Conservation (phyloP, 805 yeast genomes). For the Maudiozyma barnettii region DNA sequence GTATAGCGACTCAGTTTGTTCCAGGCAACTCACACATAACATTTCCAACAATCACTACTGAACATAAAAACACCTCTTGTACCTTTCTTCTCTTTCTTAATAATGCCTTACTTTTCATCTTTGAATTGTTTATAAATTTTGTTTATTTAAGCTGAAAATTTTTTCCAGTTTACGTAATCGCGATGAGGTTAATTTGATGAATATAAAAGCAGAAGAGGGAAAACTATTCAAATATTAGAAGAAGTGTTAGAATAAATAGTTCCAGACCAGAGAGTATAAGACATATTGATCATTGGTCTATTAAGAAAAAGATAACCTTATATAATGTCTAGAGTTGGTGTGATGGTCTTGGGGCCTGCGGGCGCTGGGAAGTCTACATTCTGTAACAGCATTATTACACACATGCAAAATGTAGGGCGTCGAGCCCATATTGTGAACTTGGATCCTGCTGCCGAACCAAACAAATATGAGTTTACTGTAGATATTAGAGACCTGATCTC, state of each 20-base stretch:
- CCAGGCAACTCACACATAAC: slow-evolving; percentile 88
- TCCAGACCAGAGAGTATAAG: too few relatives aligned
- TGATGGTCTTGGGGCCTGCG: slow-evolving; percentile 91
- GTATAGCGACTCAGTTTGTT: slow-evolving; percentile 54
- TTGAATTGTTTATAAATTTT: too few relatives aligned
- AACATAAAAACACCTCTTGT: background rate
- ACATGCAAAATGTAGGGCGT: slow-evolving; percentile 85
- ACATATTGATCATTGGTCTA: too few relatives aligned
- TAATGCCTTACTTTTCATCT: too few relatives aligned
- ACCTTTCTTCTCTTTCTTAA: too few relatives aligned
- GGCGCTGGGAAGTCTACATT: slow-evolving; percentile 95
- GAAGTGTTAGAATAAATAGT: too few relatives aligned
- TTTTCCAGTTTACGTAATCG: too few relatives aligned
- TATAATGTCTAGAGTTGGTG: slow-evolving; percentile 88
- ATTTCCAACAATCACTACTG: slow-evolving; percentile 30
- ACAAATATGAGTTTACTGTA: slow-evolving; percentile 81
- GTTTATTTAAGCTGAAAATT: too few relatives aligned
- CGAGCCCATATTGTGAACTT: slow-evolving; percentile 89
- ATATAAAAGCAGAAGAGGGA: background rate
- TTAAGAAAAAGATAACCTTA: too few relatives aligned
- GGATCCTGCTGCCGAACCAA: slow-evolving; percentile 96
- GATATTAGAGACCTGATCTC: slow-evolving; percentile 89
- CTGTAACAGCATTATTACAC: slow-evolving; percentile 76
- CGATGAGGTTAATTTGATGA: too few relatives aligned
- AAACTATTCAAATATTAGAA: too few relatives aligned